phyloP scores from a whole-genome alignment of 129 eudicot species.

The Sambucus nigra region DNA sequence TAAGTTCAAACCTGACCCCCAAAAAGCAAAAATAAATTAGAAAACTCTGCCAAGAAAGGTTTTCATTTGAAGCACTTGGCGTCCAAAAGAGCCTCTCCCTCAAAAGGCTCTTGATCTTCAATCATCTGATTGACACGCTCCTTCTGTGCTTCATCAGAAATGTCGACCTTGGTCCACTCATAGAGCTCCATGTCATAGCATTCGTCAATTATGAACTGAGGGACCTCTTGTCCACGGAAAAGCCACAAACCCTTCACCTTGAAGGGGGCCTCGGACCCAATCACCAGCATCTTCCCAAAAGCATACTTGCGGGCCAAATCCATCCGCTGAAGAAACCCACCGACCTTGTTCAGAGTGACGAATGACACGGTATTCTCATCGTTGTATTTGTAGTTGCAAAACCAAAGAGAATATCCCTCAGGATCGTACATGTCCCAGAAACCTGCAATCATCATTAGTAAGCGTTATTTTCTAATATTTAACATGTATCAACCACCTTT shows the following conservation, averaged over 20 bases:
- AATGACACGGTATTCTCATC: slow-evolving; percentile 88
- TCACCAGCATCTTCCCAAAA: slow-evolving; percentile 79
- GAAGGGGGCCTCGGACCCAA: slow-evolving; percentile 45
- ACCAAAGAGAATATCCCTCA: slow-evolving; percentile 95
- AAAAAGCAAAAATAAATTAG: background rate
- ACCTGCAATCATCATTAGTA: too few species aligned
- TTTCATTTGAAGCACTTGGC: slow-evolving; percentile 72
- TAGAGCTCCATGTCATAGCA: slow-evolving; percentile 60
- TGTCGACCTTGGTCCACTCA: slow-evolving; percentile 56
- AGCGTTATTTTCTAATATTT: too few species aligned
- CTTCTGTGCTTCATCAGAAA: slow-evolving; percentile 49
- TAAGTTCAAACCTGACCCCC: background rate
- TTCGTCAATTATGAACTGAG: slow-evolving; percentile 52
- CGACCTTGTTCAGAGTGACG: slow-evolving; percentile 87
- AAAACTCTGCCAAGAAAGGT: slow-evolving; percentile 1
- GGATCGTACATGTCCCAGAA: slow-evolving; percentile 99
- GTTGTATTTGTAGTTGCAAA: slow-evolving; percentile 87
- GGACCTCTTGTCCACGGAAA: slow-evolving; percentile 55
- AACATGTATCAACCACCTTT: too few species aligned
- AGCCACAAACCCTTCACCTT: slow-evolving; percentile 69
- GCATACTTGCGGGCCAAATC: slow-evolving; percentile 94
- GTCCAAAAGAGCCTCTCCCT: slow-evolving; percentile 67
- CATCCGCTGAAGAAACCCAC: slow-evolving; percentile 91
- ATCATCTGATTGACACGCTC: slow-evolving; percentile 46
- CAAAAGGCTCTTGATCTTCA: slow-evolving; percentile 57